Base-by-base conservation (phyloP, 73 alveolate species). In the Paramecium bursaria region DNA sequence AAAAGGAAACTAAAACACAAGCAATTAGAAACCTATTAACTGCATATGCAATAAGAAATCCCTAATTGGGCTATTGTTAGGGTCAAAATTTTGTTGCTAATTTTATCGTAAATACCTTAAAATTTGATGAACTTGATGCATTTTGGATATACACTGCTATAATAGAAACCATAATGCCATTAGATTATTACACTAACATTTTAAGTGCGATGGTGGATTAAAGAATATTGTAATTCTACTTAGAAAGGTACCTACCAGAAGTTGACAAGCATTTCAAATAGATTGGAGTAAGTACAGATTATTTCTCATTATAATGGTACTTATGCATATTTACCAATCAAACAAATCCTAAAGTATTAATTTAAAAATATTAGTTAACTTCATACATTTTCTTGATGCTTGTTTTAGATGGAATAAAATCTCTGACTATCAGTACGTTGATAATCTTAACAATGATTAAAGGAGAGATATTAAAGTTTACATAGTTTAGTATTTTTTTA, bases 241-340 rank as follows among this genome's bases (percentile, higher is more conserved):
- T 67, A 2, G n/a, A 67, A 67, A 35, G 44, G 44, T 67, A 67
- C 9, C 14, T 67, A 25, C 82, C 82, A 21, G 82, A 67, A 35
- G 33, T 67, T 19, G 44, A 35, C 17, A 7, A 29, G 10, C 82
- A 67, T 67, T 67, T 67, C 44, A 13, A 67, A 5, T 39, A 67
- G 44, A 67, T 67, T 9, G 50, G 50, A 25, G 60, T 67, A 15
- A 21, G 44, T 39, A 14, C 55, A 21, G 82, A 67, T 67, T 67
- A 39, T 42, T 67, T 67, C 44, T 39, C 47, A 21, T 53, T 67
- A 39, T 19, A 67, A 67, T 67, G 82, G 82, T 67, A 67, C 23
- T 67, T 67, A 27, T 67, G 82, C 27, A 67, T 67, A 21, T 67
- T 67, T 42, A 67, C 82, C 17, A 67, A 67, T 67, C 55, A 67